These are phyloP conservation scores for Tetrahymena malaccensis DNA, from an alignment of 73 alveolate genomes.

Conservation along the genomic window DNA sequence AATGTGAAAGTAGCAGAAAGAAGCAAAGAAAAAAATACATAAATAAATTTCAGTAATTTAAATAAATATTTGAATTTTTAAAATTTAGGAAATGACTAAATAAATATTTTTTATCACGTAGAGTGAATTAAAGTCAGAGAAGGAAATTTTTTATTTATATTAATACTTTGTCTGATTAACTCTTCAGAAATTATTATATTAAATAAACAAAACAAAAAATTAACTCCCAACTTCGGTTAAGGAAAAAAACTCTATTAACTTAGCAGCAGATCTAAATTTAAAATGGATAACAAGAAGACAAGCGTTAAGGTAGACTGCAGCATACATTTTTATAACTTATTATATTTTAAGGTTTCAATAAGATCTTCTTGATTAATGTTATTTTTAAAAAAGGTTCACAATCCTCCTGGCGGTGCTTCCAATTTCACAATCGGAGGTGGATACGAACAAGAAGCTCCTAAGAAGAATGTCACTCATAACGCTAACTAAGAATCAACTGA, in stretches of 20 bases:
- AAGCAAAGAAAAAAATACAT: background rate
- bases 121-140: background rate
- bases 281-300: background rate
- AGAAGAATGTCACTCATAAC: background rate
- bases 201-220: background rate
- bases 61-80: background rate
- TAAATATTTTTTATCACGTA: background rate
- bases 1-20: background rate
- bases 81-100: background rate
- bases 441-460: background rate
- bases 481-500: background rate
- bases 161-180: background rate
- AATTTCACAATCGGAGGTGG: background rate
- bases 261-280: background rate
- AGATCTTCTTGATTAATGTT: background rate
- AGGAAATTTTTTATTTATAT: background rate
- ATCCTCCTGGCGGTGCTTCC: constrained; percentile 1
- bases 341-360: background rate
- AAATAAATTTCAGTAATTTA: background rate
- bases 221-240: background rate
- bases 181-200: background rate
- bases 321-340: no score
- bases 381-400: background rate
- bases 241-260: background rate
- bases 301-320: background rate